phyloP scores from a whole-genome alignment of 2,329 filamentous ascomycete genomes.

The Aspergillaceae sp. region DNA sequence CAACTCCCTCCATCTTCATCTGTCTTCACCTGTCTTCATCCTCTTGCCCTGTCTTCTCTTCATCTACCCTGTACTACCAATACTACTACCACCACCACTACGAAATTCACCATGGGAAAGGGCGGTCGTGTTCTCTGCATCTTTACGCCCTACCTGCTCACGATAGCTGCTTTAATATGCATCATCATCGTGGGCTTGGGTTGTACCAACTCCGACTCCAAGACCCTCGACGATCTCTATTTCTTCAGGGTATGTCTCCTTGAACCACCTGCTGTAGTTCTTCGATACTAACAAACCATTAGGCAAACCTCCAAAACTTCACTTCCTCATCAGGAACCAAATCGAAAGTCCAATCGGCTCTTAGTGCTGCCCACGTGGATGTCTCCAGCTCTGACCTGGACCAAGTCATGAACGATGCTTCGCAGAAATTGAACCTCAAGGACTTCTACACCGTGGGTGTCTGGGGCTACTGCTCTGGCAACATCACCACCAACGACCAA shows the following conservation, averaged over 20 bases:
- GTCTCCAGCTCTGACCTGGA: conserved; percentile 31
- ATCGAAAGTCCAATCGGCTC: conserved; percentile 20
- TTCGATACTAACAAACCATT: background rate
- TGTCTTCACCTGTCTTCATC: too few relatives aligned
- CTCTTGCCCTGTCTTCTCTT: background rate
- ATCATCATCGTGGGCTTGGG: conserved; percentile 51
- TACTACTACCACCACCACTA: background rate
- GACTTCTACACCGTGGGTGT: conserved; percentile 74
- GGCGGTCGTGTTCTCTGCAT: conserved; percentile 78
- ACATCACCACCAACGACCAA: conserved; percentile 45
- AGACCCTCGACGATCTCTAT: conserved; percentile 44
- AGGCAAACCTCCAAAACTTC: conserved; percentile 51
- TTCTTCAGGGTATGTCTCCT: conserved; percentile 42
- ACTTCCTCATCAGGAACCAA: conserved; percentile 37
- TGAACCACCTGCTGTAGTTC: background rate
- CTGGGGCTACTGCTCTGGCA: conserved; percentile 75
- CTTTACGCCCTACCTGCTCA: conserved; percentile 74
- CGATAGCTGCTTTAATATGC: conserved; percentile 66
- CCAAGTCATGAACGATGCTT: conserved; percentile 27
- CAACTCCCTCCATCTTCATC: too few relatives aligned
- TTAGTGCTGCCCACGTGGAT: conserved; percentile 27
- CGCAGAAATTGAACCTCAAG: conserved; percentile 50
- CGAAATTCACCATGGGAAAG: conserved; percentile 51
- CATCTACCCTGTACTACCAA: conserved; percentile 1
- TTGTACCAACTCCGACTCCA: conserved; percentile 44